Percentiles rank a stretch among this genome's conserved stretches.
Conservation (phyloP, 106 monocot genomes). For the Platanthera zijinensis region DNA sequence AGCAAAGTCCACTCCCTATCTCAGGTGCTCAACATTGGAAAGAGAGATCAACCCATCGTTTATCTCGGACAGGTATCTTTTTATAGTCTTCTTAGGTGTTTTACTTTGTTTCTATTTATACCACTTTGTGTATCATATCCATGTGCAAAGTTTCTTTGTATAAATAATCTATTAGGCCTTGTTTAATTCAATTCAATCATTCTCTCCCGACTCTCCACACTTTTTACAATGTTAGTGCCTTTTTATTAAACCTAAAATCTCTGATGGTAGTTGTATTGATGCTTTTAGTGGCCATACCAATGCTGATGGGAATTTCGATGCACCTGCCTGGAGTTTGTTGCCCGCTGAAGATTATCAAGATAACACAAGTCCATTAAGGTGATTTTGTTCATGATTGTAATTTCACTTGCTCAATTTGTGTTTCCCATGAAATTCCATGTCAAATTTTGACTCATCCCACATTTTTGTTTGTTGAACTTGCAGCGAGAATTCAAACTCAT, state of each 20-base stretch:
- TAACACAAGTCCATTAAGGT: constrained; percentile 36
- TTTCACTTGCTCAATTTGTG: background rate
- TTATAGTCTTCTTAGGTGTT: too few relatives aligned
- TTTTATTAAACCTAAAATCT: background rate
- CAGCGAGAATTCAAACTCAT: constrained; percentile 59
- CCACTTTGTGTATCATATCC: too few relatives aligned
- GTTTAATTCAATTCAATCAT: too few relatives aligned
- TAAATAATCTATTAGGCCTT: too few relatives aligned
- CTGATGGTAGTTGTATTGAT: background rate
- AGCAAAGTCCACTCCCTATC: constrained; percentile 10
- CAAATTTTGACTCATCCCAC: background rate
- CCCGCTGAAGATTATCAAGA: constrained; percentile 27
- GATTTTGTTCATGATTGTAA: background rate
- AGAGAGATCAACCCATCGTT: constrained; percentile 15
- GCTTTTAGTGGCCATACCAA: constrained; percentile 10
- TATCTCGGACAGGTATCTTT: constrained; percentile 34
- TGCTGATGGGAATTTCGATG: constrained; percentile 21
- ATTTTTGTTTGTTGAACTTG: constrained; percentile 3
- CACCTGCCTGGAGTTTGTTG: constrained; percentile 26
- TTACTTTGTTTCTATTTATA: too few relatives aligned
- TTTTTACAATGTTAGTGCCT: background rate
- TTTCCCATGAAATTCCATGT: background rate
- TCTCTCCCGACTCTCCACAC: too few relatives aligned
- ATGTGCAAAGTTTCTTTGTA: background rate
- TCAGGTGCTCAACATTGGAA: constrained; percentile 13